phyloP scores from a whole-genome alignment of 1,284 basidiomycete species.

The Ceratobasidium theobromae region DNA sequence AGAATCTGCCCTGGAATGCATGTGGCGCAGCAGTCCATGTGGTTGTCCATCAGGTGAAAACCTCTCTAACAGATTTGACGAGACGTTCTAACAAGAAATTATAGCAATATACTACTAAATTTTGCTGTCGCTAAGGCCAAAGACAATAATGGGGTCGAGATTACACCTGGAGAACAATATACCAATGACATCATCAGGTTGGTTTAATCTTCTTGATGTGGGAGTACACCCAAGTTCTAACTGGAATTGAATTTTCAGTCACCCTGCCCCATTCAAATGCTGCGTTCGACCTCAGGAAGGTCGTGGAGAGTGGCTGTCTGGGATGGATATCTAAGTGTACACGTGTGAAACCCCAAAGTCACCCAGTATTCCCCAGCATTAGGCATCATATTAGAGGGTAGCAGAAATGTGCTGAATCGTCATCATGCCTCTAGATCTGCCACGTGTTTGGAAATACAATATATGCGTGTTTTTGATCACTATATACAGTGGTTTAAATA shows the following conservation, averaged over 20 bases:
- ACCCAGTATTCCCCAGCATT: neutral
- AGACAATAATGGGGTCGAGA: slow-evolving; percentile 11
- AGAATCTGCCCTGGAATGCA: slow-evolving; percentile 22
- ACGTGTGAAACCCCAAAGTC: neutral
- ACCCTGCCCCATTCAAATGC: slow-evolving; percentile 16
- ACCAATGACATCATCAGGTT: slow-evolving; percentile 29
- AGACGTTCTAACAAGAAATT: neutral
- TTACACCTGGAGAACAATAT: slow-evolving; percentile 3
- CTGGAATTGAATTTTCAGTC: neutral
- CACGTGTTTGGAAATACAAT: no score
- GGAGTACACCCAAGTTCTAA: neutral
- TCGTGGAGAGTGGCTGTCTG: neutral
- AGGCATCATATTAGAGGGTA: neutral
- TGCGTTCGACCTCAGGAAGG: neutral
- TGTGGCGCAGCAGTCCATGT: slow-evolving; percentile 27
- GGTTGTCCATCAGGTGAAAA: slow-evolving; percentile 15
- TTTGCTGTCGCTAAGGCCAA: slow-evolving; percentile 23
- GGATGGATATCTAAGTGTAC: neutral
- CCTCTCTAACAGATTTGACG: neutral
- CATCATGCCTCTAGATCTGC: no score
- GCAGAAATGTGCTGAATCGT: neutral
- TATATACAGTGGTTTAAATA: no score
- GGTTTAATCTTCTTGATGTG: neutral
- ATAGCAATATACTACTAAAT: slow-evolving; percentile 15
- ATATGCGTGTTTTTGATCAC: no score